Percentiles rank a stretch among this genome's conserved stretches.
Evolutionary conservation across 2,329 filamentous ascomycete species (phyloP).

Genomic region (Chrysoporthe deuterocubensis): DNA sequence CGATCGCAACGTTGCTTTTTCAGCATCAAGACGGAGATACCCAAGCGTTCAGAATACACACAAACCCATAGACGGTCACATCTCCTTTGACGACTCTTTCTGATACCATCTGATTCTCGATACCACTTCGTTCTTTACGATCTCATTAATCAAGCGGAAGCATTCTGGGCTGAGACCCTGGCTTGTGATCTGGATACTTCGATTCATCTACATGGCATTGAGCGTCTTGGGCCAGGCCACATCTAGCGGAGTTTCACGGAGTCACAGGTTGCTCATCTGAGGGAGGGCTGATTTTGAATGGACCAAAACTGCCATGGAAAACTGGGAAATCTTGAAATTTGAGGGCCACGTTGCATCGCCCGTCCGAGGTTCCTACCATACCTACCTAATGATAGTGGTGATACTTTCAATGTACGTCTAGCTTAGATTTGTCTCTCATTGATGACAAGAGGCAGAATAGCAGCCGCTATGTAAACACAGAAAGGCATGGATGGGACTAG

Average conservation of each 20-base stretch:
- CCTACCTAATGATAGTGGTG: constrained; percentile 8
- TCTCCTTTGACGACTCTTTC: constrained; percentile 1
- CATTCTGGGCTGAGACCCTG: constrained; percentile 10
- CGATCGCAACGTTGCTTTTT: background rate
- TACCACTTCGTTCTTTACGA: constrained; percentile 17
- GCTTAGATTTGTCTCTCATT: constrained; percentile 18
- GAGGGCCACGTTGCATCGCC: constrained; percentile 12
- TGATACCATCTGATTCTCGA: constrained; percentile 8
- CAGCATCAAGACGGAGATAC: constrained; percentile 26
- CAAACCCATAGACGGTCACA: constrained; percentile 10
- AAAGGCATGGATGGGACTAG: background rate
- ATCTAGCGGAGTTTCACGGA: constrained; percentile 26
- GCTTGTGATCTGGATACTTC: constrained; percentile 19
- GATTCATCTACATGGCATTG: constrained; percentile 21
- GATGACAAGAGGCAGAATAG: constrained; percentile 11
- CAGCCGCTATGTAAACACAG: constrained; percentile 17
- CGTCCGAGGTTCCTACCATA: background rate
- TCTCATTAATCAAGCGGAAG: constrained; percentile 23
- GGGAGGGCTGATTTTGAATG: constrained; percentile 7
- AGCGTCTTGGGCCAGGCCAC: constrained; percentile 15
- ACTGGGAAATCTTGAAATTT: constrained; percentile 9
- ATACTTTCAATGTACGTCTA: constrained; percentile 22
- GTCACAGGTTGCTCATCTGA: constrained; percentile 13
- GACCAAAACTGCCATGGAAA: background rate
- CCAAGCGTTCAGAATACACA: constrained; percentile 16